These are phyloP conservation scores for Amaranthus palmeri DNA, from an alignment of 148 eudicot genomes.

Conservation along the genomic window DNA sequence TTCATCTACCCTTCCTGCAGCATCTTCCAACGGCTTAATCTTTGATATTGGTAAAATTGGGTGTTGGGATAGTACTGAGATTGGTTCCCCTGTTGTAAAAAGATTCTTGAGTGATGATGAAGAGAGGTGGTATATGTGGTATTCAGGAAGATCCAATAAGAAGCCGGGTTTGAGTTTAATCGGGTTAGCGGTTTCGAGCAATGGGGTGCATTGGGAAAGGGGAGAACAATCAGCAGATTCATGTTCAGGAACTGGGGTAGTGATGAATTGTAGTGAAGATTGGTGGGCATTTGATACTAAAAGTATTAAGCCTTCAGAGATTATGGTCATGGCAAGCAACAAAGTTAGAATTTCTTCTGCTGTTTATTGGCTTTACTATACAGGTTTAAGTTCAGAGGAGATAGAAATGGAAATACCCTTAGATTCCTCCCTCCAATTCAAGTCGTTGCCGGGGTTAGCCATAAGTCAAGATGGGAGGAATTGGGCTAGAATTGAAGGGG, in stretches of 20 bases:
- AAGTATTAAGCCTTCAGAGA: slow-evolving; percentile 56
- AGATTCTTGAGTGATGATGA: slow-evolving; percentile 77
- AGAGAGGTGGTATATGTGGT: slow-evolving; percentile 95
- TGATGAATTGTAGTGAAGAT: slow-evolving; percentile 57
- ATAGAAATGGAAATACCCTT: slow-evolving; percentile 37
- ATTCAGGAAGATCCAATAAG: slow-evolving; percentile 48
- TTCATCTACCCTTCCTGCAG: slow-evolving; percentile 25
- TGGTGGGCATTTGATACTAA: slow-evolving; percentile 94
- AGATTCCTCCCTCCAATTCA: slow-evolving; percentile 18
- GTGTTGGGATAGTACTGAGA: slow-evolving; percentile 68
- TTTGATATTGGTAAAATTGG: slow-evolving; percentile 52
- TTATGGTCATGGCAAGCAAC: slow-evolving; percentile 75
- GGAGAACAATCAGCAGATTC: slow-evolving; percentile 39
- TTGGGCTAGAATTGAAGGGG: slow-evolving; percentile 94
- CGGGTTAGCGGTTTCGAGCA: slow-evolving; percentile 79
- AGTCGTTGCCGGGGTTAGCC: slow-evolving; percentile 84
- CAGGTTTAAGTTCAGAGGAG: slow-evolving; percentile 59
- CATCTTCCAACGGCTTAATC: slow-evolving; percentile 54
- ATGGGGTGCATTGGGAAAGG: slow-evolving; percentile 84
- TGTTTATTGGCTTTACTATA: slow-evolving; percentile 89
- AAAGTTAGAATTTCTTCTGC: slow-evolving; percentile 51
- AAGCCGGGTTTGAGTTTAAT: slow-evolving; percentile 35
- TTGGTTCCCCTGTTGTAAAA: slow-evolving; percentile 84
- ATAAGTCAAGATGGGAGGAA: slow-evolving; percentile 90
- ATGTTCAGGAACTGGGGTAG: slow-evolving; percentile 48